Base-by-base conservation (phyloP, 1,284 basidiomycete genomes). In the Gomphus sp. region DNA sequence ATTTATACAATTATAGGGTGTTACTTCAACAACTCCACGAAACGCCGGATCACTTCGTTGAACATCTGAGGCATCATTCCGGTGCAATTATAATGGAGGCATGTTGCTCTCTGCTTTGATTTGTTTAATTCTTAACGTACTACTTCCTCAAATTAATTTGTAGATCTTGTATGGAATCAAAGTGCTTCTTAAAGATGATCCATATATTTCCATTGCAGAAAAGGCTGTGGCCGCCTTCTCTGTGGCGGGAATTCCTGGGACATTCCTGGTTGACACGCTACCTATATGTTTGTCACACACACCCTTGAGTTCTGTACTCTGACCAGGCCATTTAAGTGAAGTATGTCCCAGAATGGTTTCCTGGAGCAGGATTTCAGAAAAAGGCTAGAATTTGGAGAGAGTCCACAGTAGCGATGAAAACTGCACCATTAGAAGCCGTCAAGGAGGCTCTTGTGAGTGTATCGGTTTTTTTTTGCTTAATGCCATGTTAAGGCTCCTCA, bases 81-180 rank as follows among this genome's bases (percentile, higher is more conserved):
- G 56, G 56, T 3, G 49, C 49, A 8, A 58, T 58, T 9, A 52
- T 52, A 14, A 43, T 59, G 43, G 58, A 59, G 39, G 58, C 52
- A 45, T 8, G 31, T 36, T 16, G 16, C 36, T n/a, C 3, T 45
- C 34, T 28, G 18, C n/a, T 54, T n/a, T 16, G 11, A 1, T 31
- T 54, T 36, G 36, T 4, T 25, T 9, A 22, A 18, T 8, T 51
- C 12, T 3, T 25, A 47, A 10, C 79, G 73, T 2, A 72, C 76
- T 0, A 37, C 2, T 12, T 3, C 7, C 36, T 12, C 12, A 9
- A 37, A 43, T 66, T 71, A 2, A 77, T 76, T 16, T 18, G 7
- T 14, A 43, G 41, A 18, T 43, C n/a, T 3, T 43, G 3, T 43
- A 43, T 18, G 41, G 10, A 68, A 65, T 51, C 67, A 69, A 71